Conservation (phyloP, 108 stramenopile species). For the Licmophora abbreviata region DNA sequence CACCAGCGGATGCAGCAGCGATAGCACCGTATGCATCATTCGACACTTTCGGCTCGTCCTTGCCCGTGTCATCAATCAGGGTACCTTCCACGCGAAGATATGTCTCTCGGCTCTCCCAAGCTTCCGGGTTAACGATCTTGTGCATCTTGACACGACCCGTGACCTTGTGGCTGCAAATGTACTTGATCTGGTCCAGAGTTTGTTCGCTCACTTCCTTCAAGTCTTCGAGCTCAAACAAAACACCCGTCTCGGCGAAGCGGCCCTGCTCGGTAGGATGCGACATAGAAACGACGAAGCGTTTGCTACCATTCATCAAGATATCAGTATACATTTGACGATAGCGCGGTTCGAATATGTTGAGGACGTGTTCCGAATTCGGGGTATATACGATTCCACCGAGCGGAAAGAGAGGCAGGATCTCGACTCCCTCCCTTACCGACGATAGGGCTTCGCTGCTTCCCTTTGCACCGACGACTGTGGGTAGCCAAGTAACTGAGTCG, state of each 20-base stretch:
- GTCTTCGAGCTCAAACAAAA: conserved; percentile 74
- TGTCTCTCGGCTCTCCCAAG: conserved; percentile 59
- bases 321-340: conserved; percentile 88
- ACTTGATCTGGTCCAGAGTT: conserved; percentile 79
- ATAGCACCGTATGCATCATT: conserved; percentile 25
- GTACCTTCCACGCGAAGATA: conserved; percentile 71
- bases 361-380: conserved; percentile 78
- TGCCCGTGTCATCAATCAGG: conserved; percentile 64
- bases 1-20: conserved; percentile 4
- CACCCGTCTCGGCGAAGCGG: conserved; percentile 70
- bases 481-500: conserved; percentile 77
- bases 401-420: conserved; percentile 76
- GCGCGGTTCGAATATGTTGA: conserved; percentile 88
- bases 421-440: conserved; percentile 16
- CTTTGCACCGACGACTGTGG: conserved; percentile 34
- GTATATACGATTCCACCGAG: conserved; percentile 82
- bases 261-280: conserved; percentile 68
- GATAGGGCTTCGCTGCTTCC: too few relatives aligned
- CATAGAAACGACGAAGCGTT: conserved; percentile 73
- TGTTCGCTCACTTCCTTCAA: conserved; percentile 80
- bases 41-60: conserved; percentile 12
- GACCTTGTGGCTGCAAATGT: conserved; percentile 82
- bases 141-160: conserved; percentile 70
- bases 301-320: conserved; percentile 81
- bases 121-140: conserved; percentile 66